Percentiles rank a stretch among this genome's conserved stretches.
Conservation (phyloP, 305 asterid species). For the Solanum hybrid region DNA sequence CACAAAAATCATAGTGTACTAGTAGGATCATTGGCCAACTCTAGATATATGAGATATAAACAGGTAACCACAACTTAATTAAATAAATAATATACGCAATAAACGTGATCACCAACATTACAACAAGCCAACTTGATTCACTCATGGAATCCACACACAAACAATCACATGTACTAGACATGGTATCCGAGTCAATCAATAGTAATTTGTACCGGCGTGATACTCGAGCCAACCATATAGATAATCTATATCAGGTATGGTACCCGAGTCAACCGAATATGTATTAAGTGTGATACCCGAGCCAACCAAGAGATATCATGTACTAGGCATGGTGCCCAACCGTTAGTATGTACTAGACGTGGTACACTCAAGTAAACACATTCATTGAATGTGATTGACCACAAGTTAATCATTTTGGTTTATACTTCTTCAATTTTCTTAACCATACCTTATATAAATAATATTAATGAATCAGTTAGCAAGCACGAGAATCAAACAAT, state of each 20-base stretch:
- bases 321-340: neutral
- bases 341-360: neutral
- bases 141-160: neutral
- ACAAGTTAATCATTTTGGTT: neutral
- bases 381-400: neutral
- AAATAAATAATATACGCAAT: neutral
- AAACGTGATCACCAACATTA: neutral
- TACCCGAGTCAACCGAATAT: neutral
- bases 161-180: neutral
- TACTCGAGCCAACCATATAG: neutral
- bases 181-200: neutral
- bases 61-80: neutral
- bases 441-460: neutral
- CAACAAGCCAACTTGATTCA: neutral
- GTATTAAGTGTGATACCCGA: neutral
- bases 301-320: neutral
- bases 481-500: neutral
- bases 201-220: neutral
- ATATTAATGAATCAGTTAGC: neutral
- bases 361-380: neutral
- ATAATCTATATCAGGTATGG: neutral
- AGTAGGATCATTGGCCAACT: neutral
- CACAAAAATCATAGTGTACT: neutral
- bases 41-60: neutral
- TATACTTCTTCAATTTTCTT: neutral